Evolutionary conservation across 257 asterid genomes (phyloP), one percentile per base, ranked within the genome.

Genomic region (Solanum appendiculatum): DNA sequence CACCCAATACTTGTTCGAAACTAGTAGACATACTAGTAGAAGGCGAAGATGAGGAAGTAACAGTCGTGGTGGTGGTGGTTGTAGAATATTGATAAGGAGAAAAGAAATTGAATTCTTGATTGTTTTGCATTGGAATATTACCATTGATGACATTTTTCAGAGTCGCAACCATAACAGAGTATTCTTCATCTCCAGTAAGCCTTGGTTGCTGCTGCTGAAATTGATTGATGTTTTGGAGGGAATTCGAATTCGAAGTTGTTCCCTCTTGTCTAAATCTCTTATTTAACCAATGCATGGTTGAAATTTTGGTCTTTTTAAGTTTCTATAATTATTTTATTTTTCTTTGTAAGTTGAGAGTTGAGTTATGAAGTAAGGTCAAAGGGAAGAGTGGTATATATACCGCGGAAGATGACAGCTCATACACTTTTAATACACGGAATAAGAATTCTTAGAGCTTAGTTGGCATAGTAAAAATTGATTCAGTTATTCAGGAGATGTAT

Each of bases 91-190:
- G 86, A 7, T 86, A 70, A 11, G 89, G 68, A 0, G 91, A 86
- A 69, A 83, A 84, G 6, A 37, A 5, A 31, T 83, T 33, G 42
- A 86, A 69, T 8, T 69, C 73, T 7, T 77, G 88, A 37, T 15
- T 5, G 16, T 29, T 12, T 15, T 34, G 75, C 29, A 8, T 33
- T 6, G 88, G 48, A 5, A 90, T 23, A 11, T 60, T 83, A 7
- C 95, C 96, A 0, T 92, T 69, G 6, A 96, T 92, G 20, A 95
- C 96, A 66, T 94, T 91, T 87, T 89, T 87, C 56, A 96, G 64
- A 7, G 99, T 92, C 0, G 96, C 87, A 2, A 94, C 97, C 97
- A 96, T 96, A 83, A 93, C 89, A 0, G 94, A 91, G n/a, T 86
- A 90, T 85, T 94, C 98, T 14, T 94, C 92, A 20, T 96, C 97